phyloP scores from a whole-genome alignment of 2,329 filamentous ascomycete genomes.

The Aspergillus ruber region DNA sequence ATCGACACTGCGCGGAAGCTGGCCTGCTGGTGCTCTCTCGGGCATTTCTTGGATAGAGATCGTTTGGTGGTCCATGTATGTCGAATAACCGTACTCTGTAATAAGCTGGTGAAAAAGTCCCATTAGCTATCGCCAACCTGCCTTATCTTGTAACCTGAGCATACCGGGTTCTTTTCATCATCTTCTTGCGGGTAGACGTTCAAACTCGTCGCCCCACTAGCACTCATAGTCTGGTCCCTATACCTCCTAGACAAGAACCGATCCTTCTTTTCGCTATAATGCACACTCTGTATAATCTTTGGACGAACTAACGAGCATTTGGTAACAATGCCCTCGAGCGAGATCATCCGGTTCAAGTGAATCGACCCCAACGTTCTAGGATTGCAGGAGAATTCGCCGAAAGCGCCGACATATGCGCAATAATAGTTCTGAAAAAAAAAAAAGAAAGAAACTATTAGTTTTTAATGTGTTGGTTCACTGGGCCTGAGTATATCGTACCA shows the following conservation, averaged over 20 bases:
- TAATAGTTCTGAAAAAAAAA: constrained; percentile 66
- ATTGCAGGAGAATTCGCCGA: constrained; percentile 91
- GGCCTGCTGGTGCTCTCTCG: constrained; percentile 87
- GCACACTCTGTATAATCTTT: constrained; percentile 96
- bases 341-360: constrained; percentile 94
- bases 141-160: constrained; percentile 11
- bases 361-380: constrained; percentile 83
- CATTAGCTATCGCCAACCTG: background rate
- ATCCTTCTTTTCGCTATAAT: constrained; percentile 82
- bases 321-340: constrained; percentile 94
- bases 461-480: background rate
- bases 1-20: constrained; percentile 90
- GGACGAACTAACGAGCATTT: constrained; percentile 91
- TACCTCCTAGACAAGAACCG: constrained; percentile 89
- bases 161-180: constrained; percentile 76
- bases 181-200: constrained; percentile 94
- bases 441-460: constrained; percentile 11
- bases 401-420: constrained; percentile 93
- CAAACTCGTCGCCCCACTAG: constrained; percentile 75
- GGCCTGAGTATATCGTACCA: constrained; percentile 39
- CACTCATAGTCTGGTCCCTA: constrained; percentile 92
- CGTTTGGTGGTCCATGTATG: constrained; percentile 93
- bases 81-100: constrained; percentile 94
- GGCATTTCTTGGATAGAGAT: constrained; percentile 99
- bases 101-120: constrained; percentile 49